Percentiles rank a stretch among this genome's conserved stretches.
These are phyloP conservation scores for Termitomyces heimii DNA, from an alignment of 768 basidiomycete genomes.

Conservation along the genomic window DNA sequence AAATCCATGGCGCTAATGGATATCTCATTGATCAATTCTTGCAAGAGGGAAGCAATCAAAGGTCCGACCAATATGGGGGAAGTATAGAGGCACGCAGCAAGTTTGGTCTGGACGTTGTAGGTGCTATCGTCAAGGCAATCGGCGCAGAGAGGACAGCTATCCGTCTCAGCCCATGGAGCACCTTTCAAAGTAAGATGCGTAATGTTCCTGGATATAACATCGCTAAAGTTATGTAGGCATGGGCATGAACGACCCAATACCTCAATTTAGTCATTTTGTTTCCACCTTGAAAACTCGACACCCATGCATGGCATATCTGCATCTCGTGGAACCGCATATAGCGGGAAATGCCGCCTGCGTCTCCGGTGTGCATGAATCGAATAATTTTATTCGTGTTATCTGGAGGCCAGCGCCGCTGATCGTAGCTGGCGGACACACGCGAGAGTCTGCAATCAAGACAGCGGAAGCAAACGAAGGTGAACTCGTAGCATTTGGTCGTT, in stretches of 20 bases:
- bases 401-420: slow-evolving; percentile 37
- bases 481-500: slow-evolving; percentile 23
- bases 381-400: slow-evolving; percentile 40
- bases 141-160: slow-evolving; percentile 51
- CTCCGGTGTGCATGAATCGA: slow-evolving; percentile 20
- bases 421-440: slow-evolving; percentile 37
- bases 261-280: slow-evolving; percentile 49
- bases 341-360: slow-evolving; percentile 8
- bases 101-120: slow-evolving; percentile 50
- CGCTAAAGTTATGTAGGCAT: slow-evolving; percentile 28
- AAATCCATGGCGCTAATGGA: slow-evolving; percentile 41
- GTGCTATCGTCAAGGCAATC: slow-evolving; percentile 43
- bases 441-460: slow-evolving; percentile 28
- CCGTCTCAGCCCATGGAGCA: slow-evolving; percentile 52
- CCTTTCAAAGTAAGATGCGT: background rate
- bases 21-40: slow-evolving; percentile 59
- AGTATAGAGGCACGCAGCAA: slow-evolving; percentile 52
- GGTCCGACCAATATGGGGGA: slow-evolving; percentile 67
- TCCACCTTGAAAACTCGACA: slow-evolving; percentile 28
- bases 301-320: slow-evolving; percentile 47
- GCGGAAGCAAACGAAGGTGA: slow-evolving; percentile 25
- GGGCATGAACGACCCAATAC: slow-evolving; percentile 47
- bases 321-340: slow-evolving; percentile 36
- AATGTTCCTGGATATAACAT: background rate
- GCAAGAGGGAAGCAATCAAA: slow-evolving; percentile 46